Evolutionary conservation across 2,329 filamentous ascomycete genomes (phyloP).

Genomic region (Hysterium pulicare): DNA sequence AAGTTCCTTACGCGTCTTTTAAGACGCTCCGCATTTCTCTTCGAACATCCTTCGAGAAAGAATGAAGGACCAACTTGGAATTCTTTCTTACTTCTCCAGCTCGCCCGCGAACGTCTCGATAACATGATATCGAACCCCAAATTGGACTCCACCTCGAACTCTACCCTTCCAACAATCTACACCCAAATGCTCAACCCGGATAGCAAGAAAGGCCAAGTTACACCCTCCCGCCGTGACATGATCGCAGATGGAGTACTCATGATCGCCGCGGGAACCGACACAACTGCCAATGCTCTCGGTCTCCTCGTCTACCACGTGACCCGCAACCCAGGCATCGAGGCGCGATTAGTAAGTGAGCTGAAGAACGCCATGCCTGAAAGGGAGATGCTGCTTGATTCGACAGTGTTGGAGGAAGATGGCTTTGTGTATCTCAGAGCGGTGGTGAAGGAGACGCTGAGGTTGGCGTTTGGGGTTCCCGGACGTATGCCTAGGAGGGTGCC

Average conservation of each 20-base stretch:
- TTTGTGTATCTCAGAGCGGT: conserved; percentile 13
- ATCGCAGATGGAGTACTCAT: conserved; percentile 14
- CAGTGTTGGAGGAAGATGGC: conserved; percentile 6
- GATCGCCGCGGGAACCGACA: conserved; percentile 17
- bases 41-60: too few relatives aligned
- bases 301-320: conserved; percentile 12
- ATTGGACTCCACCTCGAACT: too few relatives aligned
- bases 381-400: conserved; percentile 6
- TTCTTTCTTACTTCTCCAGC: too few relatives aligned
- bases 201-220: conserved; percentile 8
- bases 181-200: conserved; percentile 10
- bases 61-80: too few relatives aligned
- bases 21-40: too few relatives aligned
- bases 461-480: conserved; percentile 13
- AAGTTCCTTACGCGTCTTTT: too few relatives aligned
- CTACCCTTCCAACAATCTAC: conserved; percentile 7
- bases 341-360: conserved; percentile 7
- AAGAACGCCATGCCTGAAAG: conserved; percentile 4
- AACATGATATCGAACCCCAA: conserved; percentile 4
- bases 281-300: conserved; percentile 11
- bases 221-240: conserved; percentile 11
- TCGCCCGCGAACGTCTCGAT: conserved; percentile 9
- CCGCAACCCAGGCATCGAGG: conserved; percentile 7
- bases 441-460: conserved; percentile 13
- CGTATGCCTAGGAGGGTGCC: too few relatives aligned